Conservation (phyloP, 768 basidiomycete genomes). For the Postia placenta region DNA sequence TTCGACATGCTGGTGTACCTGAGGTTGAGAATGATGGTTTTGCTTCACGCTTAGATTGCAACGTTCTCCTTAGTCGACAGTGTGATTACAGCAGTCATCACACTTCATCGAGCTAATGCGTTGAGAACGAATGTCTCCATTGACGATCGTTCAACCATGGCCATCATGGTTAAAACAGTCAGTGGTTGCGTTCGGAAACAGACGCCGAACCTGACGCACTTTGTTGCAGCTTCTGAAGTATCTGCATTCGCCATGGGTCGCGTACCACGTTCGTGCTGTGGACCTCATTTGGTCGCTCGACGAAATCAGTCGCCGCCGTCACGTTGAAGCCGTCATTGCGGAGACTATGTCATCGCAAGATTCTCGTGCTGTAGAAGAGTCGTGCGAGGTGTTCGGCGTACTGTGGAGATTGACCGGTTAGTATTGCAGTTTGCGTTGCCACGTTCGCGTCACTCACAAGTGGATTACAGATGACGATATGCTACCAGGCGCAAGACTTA, state of each 20-base stretch:
- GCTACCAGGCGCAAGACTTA: constrained; percentile 77
- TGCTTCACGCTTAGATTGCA: constrained; percentile 32
- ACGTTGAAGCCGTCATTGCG: constrained; percentile 78
- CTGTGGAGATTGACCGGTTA: constrained; percentile 88
- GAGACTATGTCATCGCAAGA: constrained; percentile 59
- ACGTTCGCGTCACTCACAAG: constrained; percentile 24
- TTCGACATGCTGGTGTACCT: background rate
- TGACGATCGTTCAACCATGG: constrained; percentile 48
- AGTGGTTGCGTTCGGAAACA: constrained; percentile 4
- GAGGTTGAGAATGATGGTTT: background rate
- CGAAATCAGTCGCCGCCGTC: constrained; percentile 40
- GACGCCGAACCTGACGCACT: constrained; percentile 1
- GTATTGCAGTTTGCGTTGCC: background rate
- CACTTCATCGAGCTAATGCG: constrained; percentile 43
- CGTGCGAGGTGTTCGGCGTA: constrained; percentile 86
- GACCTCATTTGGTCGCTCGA: constrained; percentile 81
- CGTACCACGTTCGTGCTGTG: constrained; percentile 79
- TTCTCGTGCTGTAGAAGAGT: constrained; percentile 39
- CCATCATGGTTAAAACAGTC: constrained; percentile 52
- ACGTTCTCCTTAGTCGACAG: constrained; percentile 69
- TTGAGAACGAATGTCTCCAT: constrained; percentile 50
- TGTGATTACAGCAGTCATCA: constrained; percentile 49
- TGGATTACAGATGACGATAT: constrained; percentile 88
- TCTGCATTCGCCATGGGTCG: constrained; percentile 54
- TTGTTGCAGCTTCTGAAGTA: constrained; percentile 59